Base-by-base conservation (phyloP, 768 basidiomycete species). In the Floccularia luteovirens region DNA sequence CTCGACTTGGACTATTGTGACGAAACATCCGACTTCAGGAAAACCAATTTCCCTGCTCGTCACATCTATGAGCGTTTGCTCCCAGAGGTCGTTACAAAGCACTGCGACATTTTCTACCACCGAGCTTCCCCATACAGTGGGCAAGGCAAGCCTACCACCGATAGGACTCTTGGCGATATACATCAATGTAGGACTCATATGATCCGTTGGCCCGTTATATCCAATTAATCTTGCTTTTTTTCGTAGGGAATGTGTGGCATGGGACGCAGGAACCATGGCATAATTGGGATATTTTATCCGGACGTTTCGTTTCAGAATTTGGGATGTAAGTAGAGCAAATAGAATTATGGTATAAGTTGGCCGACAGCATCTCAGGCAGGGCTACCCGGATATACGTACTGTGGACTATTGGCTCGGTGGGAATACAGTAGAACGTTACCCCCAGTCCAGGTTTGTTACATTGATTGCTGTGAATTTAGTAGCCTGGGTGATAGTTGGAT, bases 301-400 rank as follows among this genome's bases (percentile, higher is more conserved):
- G 91, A 28, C 78, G 94, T 24, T 97, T 97, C 61, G 88, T 97
- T 20, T 91, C 88, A 5, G 92, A 96, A 57, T 94, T 94, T 48
- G 91, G 91, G 48, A 93, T 93, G 90, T 84, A 53, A 43, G 76
- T 57, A 17, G n/a, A 34, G 7, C 32, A 25, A n/a, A n/a, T n/a
- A n/a, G n/a, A n/a, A n/a, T n/a, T n/a, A n/a, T n/a, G n/a, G n/a
- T n/a, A n/a, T n/a, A n/a, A n/a, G n/a, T n/a, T n/a, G n/a, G n/a
- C n/a, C n/a, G n/a, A 28, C 17, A 31, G 36, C 37, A 10, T 11
- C 44, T 42, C 38, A 92, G 90, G 90, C 67, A 92, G 54, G 91
- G 81, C 1, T 92, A 80, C 52, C 93, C 94, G 0, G 75, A 91
- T 56, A 80, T 88, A 37, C 75, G 88, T 24, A 98, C 93, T 0